These are phyloP conservation scores for Tagetes patula DNA, from an alignment of 129 eudicot species.

Conservation along the genomic window DNA sequence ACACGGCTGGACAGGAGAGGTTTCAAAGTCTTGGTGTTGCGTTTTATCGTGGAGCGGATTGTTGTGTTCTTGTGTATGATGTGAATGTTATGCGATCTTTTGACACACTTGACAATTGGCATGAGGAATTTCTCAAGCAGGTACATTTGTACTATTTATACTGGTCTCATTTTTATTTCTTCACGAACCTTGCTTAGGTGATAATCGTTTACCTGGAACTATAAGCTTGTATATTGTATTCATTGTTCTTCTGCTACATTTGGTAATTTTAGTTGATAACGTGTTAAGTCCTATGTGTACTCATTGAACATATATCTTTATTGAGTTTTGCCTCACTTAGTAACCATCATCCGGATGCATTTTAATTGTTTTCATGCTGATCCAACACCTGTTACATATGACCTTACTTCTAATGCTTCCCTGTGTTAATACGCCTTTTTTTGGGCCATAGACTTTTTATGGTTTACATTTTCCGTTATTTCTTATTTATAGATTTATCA, in stretches of 20 bases:
- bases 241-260: neutral
- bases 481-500: neutral
- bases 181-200: neutral
- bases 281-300: neutral
- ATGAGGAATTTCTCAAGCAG: slow-evolving; percentile 90
- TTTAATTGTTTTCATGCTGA: neutral
- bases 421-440: neutral
- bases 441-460: neutral
- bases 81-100: slow-evolving; percentile 62
- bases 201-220: neutral
- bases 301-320: neutral
- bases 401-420: slow-evolving; percentile 8
- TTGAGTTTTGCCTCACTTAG: neutral
- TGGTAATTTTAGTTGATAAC: neutral
- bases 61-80: slow-evolving; percentile 56
- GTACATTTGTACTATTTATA: slow-evolving; percentile 28
- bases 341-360: neutral
- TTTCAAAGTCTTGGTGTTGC: slow-evolving; percentile 98
- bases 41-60: slow-evolving; percentile 93
- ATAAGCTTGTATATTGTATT: slow-evolving; percentile 2
- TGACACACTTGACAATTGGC: slow-evolving; percentile 86
- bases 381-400: neutral
- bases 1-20: slow-evolving; percentile 97
- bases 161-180: neutral
- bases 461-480: neutral